Evolutionary conservation across 305 asterid genomes (phyloP).

Genomic region (Fraxinus nigra): DNA sequence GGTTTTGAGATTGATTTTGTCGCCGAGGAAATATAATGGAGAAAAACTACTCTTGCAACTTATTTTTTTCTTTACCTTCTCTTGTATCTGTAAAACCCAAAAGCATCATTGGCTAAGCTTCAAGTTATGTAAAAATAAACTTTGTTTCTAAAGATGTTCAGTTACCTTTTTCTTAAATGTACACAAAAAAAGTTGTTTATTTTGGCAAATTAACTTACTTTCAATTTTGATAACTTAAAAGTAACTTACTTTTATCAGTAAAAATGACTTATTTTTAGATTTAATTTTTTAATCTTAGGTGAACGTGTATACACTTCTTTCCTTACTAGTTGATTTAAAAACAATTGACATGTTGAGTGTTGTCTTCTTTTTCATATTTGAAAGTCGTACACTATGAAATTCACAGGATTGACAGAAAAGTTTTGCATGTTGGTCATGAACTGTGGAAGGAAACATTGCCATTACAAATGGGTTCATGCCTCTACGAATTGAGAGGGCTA

Average conservation of each 20-base stretch:
- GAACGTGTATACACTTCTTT: neutral
- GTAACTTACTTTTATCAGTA: neutral
- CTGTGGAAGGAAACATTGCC: constrained; percentile 48
- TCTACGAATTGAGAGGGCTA: constrained; percentile 52
- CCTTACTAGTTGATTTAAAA: neutral
- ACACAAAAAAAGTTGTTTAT: neutral
- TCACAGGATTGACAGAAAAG: constrained; percentile 43
- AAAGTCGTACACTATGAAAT: neutral
- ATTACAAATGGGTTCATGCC: neutral
- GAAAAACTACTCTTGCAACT: neutral
- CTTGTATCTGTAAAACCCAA: neutral
- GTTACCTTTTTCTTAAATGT: neutral
- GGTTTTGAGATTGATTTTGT: neutral
- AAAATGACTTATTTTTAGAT: neutral
- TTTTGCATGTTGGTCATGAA: constrained; percentile 63
- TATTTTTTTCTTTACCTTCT: neutral
- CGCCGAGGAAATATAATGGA: neutral
- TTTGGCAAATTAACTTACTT: neutral
- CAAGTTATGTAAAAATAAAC: neutral
- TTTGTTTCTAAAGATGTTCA: neutral
- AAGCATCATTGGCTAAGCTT: neutral
- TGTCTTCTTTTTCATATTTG: neutral
- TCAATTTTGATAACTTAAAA: neutral
- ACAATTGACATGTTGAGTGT: neutral
- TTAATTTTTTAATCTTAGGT: neutral